Conservation (phyloP, 352 stramenopile genomes). For the Phytophthora nicotianae region DNA sequence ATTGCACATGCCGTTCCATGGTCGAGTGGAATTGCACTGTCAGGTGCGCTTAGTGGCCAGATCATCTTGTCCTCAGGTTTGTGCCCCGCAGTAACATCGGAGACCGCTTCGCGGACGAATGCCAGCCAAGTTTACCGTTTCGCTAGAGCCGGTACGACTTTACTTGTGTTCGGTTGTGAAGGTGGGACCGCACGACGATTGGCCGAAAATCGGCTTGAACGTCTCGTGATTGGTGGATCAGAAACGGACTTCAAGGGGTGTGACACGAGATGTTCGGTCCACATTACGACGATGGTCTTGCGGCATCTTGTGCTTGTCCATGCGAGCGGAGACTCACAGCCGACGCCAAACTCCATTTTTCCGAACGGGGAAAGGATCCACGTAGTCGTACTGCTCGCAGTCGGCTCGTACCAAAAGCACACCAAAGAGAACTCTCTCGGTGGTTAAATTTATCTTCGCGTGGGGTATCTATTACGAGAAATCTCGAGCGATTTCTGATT, state of each 20-base stretch:
- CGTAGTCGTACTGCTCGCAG: slow-evolving; percentile 28
- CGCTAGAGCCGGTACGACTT: slow-evolving; percentile 21
- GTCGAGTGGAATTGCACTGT: neutral
- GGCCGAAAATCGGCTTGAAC: slow-evolving; percentile 4
- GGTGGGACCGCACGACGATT: slow-evolving; percentile 19
- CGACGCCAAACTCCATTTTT: slow-evolving; percentile 29
- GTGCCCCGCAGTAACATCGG: slow-evolving; percentile 7
- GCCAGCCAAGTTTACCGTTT: slow-evolving; percentile 20
- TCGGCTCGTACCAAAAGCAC: slow-evolving; percentile 23
- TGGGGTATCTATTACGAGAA: slow-evolving; percentile 16
- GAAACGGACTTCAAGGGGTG: slow-evolving; percentile 15
- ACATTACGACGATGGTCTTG: slow-evolving; percentile 17
- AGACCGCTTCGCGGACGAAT: slow-evolving; percentile 14
- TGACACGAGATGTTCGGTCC: slow-evolving; percentile 21
- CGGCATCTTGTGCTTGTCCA: neutral
- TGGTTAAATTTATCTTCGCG: slow-evolving; percentile 13
- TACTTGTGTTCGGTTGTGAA: slow-evolving; percentile 21
- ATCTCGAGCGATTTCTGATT: slow-evolving; percentile 11
- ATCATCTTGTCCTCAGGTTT: slow-evolving; percentile 1
- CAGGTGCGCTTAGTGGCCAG: slow-evolving; percentile 7
- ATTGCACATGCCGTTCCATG: slow-evolving; percentile 18
- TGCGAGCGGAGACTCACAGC: slow-evolving; percentile 2
- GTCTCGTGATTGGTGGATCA: slow-evolving; percentile 25
- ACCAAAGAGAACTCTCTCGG: neutral
- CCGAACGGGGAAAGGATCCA: slow-evolving; percentile 18